Evolutionary conservation across 108 stramenopile species (phyloP), one percentile per base, ranked within the genome.

Genomic region (Bacterosira constricta): DNA sequence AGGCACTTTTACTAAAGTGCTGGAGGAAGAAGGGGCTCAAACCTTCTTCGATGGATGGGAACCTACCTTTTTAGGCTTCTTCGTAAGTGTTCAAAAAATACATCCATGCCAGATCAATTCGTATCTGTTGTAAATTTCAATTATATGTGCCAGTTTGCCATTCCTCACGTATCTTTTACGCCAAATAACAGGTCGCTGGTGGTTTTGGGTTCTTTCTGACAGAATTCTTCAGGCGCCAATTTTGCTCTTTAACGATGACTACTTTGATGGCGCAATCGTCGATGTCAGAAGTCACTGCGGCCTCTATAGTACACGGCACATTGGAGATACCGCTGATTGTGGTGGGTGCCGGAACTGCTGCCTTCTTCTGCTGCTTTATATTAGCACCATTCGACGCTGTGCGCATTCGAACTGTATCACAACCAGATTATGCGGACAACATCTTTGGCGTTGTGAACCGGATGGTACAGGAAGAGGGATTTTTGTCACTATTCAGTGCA

Each of bases 1-100:
- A 1, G 45, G 59, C 1, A 75, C 86, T 2, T 91, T 94, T 49
- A 69, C 78, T 38, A 85, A 86, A 41, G 71, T 91, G 2, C 32
- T 85, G 21, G 52, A 83, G 11, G 83, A 87, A 42, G 75, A 73
- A 47, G 90, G 93, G 29, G 27, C 75, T 1, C 41, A 29, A 2
- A 81, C 84, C 20, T 90, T 94, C 64, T 91, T 94, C 65, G 66
- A 74, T 66, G 93, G 93, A 11, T 94, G 93, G 93, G 86, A 73
- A 18, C 90, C 93, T 20, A 94, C 93, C 5, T 87, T 90, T 63
- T 45, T 84, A 9, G 93, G 93, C n/a, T 94, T 90, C 54, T 91
- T 94, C 62, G 30, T n/a, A n/a, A n/a, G n/a, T n/a, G n/a, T n/a
- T n/a, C n/a, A n/a, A n/a, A n/a, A n/a, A n/a, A n/a, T n/a, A n/a